phyloP scores from a whole-genome alignment of 148 eudicot genomes.

The Cornus suecica region DNA sequence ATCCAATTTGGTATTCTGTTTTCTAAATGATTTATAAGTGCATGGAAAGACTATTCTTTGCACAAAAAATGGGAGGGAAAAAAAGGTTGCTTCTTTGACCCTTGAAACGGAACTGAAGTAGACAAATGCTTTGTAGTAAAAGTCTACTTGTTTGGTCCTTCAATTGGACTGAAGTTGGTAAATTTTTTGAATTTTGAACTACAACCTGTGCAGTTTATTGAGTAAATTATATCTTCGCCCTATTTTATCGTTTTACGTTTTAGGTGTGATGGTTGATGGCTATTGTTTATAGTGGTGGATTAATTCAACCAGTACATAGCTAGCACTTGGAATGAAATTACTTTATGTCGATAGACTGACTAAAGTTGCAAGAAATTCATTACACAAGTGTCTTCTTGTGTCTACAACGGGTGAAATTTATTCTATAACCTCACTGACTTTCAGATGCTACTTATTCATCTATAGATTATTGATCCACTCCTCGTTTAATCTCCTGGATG shows the following conservation, averaged over 20 bases:
- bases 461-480: slow-evolving; percentile 6
- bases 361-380: neutral
- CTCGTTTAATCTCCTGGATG: neutral
- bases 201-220: neutral
- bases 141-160: neutral
- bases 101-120: neutral
- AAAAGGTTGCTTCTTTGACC: neutral
- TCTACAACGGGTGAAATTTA: neutral
- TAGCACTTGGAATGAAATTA: neutral
- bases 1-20: neutral
- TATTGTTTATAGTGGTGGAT: neutral
- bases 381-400: neutral
- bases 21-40: neutral
- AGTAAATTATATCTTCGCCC: neutral
- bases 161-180: neutral
- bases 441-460: neutral
- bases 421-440: neutral
- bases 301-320: neutral
- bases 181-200: neutral
- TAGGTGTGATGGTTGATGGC: neutral
- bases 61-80: too few relatives aligned
- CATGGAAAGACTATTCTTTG: neutral
- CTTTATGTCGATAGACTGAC: neutral
- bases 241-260: neutral
- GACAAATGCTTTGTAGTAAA: neutral